These are phyloP conservation scores for Saccharum spontaneum DNA, from an alignment of 176 grass and related monocot species.

Conservation along the genomic window DNA sequence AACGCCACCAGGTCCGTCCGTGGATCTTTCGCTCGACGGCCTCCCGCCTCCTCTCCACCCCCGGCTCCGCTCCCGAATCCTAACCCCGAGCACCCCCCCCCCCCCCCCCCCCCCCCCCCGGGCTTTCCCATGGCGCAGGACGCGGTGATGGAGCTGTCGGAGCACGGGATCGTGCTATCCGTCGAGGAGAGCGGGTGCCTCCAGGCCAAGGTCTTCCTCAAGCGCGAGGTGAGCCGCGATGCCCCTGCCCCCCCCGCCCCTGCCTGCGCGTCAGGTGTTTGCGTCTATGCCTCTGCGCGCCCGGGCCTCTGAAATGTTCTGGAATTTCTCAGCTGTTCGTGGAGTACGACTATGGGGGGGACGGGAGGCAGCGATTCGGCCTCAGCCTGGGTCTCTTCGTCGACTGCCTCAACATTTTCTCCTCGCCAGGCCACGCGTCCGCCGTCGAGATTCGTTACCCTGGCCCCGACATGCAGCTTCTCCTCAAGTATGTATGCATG, in stretches of 20 bases:
- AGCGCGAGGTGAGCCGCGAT: conserved; percentile 63
- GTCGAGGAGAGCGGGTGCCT: conserved; percentile 88
- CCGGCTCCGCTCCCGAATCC: neutral
- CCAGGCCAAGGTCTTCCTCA: conserved; percentile 94
- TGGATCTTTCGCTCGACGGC: neutral
- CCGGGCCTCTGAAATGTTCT: neutral
- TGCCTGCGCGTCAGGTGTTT: conserved; percentile 16
- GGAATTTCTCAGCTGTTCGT: conserved; percentile 62
- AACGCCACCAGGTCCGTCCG: conserved; percentile 68
- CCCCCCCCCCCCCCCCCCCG: too few relatives aligned
- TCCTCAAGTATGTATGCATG: conserved; percentile 56
- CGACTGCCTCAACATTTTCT: conserved; percentile 84
- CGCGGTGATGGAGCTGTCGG: conserved; percentile 72
- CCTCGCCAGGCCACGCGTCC: conserved; percentile 48
- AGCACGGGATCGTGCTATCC: conserved; percentile 77
- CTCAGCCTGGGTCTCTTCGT: conserved; percentile 83
- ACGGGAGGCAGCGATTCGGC: conserved; percentile 69
- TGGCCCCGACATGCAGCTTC: conserved; percentile 88
- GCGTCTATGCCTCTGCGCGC: conserved; percentile 4
- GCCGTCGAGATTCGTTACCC: conserved; percentile 82
- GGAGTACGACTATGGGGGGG: conserved; percentile 61
- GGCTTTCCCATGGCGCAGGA: conserved; percentile 35
- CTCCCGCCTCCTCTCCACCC: neutral
- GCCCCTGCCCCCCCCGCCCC: too few relatives aligned
- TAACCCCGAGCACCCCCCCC: neutral